phyloP scores from a whole-genome alignment of 2,329 filamentous ascomycete genomes.

The Trichophyton rubrum region DNA sequence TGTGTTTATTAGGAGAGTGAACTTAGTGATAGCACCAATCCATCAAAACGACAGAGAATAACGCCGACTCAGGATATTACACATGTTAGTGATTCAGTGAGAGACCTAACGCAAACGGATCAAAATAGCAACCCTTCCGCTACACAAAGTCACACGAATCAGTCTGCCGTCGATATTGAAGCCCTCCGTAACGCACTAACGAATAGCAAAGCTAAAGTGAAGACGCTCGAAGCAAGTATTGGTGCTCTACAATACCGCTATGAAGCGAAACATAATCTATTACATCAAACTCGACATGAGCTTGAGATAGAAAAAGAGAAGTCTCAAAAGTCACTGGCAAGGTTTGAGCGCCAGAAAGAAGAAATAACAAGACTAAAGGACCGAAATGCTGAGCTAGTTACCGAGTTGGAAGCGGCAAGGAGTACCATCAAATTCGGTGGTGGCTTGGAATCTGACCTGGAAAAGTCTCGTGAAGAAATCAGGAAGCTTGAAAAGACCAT shows the following conservation, averaged over 20 bases:
- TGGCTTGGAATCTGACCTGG: slow-evolving; percentile 31
- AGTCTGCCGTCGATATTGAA: slow-evolving; percentile 21
- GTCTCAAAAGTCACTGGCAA: slow-evolving; percentile 21
- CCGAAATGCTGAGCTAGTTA: slow-evolving; percentile 26
- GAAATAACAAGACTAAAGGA: slow-evolving; percentile 32
- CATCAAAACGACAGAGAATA: slow-evolving; percentile 29
- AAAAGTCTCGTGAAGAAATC: slow-evolving; percentile 30
- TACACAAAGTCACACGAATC: slow-evolving; percentile 14
- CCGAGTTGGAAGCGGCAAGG: slow-evolving; percentile 30
- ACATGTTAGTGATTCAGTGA: slow-evolving; percentile 26
- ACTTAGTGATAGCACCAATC: slow-evolving; percentile 17
- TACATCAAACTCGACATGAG: slow-evolving; percentile 28
- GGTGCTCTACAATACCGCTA: slow-evolving; percentile 33
- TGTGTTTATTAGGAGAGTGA: slow-evolving; percentile 20
- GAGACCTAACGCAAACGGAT: slow-evolving; percentile 19
- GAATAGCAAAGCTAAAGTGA: slow-evolving; percentile 19
- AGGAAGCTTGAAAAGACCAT: slow-evolving; percentile 27
- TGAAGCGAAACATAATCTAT: slow-evolving; percentile 28
- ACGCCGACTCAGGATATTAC: slow-evolving; percentile 25
- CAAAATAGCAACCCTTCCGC: slow-evolving; percentile 12
- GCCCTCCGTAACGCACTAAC: slow-evolving; percentile 21
- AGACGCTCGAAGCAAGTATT: slow-evolving; percentile 24
- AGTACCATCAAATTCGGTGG: slow-evolving; percentile 29
- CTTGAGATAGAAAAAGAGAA: slow-evolving; percentile 23
- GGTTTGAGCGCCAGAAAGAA: slow-evolving; percentile 23